Base-by-base conservation (phyloP, 228 moss, liverwort and hornwort genomes). In the Sphagnum fallax region DNA sequence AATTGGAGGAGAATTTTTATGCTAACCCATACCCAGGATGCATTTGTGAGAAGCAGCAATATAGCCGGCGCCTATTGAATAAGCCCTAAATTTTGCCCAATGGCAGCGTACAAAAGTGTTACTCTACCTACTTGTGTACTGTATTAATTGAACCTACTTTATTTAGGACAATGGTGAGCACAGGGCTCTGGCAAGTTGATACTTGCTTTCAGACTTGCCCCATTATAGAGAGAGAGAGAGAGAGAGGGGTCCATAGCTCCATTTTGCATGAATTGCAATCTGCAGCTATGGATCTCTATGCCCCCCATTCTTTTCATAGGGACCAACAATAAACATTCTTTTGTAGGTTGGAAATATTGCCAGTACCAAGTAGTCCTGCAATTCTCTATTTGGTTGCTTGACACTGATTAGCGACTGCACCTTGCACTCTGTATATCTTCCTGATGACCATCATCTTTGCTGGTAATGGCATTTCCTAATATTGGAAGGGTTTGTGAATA, bases 1-100 rank as follows among this genome's bases (percentile, higher is more conserved):
- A 92, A 51, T 64, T 72, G 8, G 91, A 92, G 60, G 91, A 92
- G 61, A 89, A 92, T 16, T 92, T 89, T 67, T 92, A 89, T 16
- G 90, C 91, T 65, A 92, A 92, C 63, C 91, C 91, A 15, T 75
- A 84, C 66, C 91, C 89, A 52, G 87, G 89, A 52, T 92, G 89
- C 70, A 81, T 89, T 61, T 89, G 91, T 65, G 84, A 83, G 75
- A 75, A 86, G 73, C 75, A 86, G 47, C 50, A 62, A 0, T 62
- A 78, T 18, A 11, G 66, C 52, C 77, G 80, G 55, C 72, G 86
- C 8, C 53, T 78, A 15, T 70, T 86, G 9, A 72, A 72, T 64
- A 74, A 71, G 75, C 78, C 80, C 15, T 80, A 53, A 82, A 16
- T 55, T 55, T 8, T 32, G 32, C 32, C 32, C 32, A 32, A 32